Evolutionary conservation across 225 moss, liverwort and hornwort species (phyloP), one percentile per base, ranked within the genome.

Genomic region (Climacium dendroides): DNA sequence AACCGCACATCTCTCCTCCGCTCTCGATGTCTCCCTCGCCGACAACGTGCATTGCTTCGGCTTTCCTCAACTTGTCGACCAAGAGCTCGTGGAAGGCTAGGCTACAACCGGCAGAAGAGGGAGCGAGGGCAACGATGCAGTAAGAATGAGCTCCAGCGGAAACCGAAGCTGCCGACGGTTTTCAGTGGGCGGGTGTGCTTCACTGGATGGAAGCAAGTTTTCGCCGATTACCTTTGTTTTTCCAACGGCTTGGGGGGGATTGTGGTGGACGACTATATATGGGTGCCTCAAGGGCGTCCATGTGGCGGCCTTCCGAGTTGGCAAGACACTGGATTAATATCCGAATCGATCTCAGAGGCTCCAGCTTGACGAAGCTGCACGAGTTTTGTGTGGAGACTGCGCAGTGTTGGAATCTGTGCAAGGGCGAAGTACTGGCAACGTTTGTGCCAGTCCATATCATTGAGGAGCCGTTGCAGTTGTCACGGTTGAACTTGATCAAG

Each of bases 41-140:
- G 94, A 94, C 87, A 91, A 87, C 29, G 94, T 91, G 76, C 94
- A 94, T 47, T 94, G 92, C 87, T 88, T 94, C 48, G 90, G 90
- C 8, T 94, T 90, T 26, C 92, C 92, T 1, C 74, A 75, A 17
- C 78, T 93, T 10, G 87, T 94, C 1, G 91, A 91, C 41, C 91
- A 88, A 1, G 88, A 92, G 88, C 88, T 94, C 15, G 60, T 81
- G 43, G 84, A 82, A 82, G 89, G 92, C n/a, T n/a, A n/a, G n/a
- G n/a, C 37, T 94, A 92, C 81, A 88, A 41, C 82, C 85, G 87
- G 37, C 81, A 57, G 76, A 89, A 89, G 65, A 39, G 89, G 77
- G 89, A 91, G 55, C 86, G 66, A 37, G 78, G 87, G 76, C 89
- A 86, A 43, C 85, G 85, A 5, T 92, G 93, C 50, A 86, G 91